phyloP scores from a whole-genome alignment of 805 yeast species.

The Candida tallmaniae region DNA sequence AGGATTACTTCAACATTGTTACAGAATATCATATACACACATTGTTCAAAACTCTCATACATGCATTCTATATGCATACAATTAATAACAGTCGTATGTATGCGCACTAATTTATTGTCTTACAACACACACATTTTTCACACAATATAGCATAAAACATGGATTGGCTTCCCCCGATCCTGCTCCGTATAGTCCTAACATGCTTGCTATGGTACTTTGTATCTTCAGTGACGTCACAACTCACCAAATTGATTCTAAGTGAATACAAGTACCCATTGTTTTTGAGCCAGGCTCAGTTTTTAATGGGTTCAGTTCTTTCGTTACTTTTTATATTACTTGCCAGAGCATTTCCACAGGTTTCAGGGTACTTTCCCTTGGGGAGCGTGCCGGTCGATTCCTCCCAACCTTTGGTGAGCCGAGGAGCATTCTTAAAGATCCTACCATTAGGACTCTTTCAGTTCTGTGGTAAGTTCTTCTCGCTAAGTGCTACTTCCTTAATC shows the following conservation, averaged over 20 bases:
- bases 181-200: conserved; percentile 32
- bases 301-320: conserved; percentile 45
- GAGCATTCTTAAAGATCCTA: conserved; percentile 42
- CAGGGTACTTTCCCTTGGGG: conserved; percentile 46
- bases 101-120: too few relatives aligned
- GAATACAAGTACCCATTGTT: conserved; percentile 59
- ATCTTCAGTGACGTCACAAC: conserved; percentile 61
- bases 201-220: conserved; percentile 60
- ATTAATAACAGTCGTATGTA: too few relatives aligned
- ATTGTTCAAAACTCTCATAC: too few relatives aligned
- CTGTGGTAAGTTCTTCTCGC: conserved; percentile 56
- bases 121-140: too few relatives aligned
- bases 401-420: conserved; percentile 19
- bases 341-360: conserved; percentile 24
- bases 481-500: conserved; percentile 60
- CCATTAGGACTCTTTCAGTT: conserved; percentile 68
- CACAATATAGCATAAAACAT: too few relatives aligned
- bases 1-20: too few relatives aligned
- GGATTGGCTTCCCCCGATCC: conserved; percentile 25
- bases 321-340: conserved; percentile 32
- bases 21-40: too few relatives aligned
- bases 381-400: conserved; percentile 42
- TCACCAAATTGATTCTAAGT: conserved; percentile 52
- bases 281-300: conserved; percentile 60
- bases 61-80: too few relatives aligned